phyloP scores from a whole-genome alignment of 2,329 filamentous ascomycete genomes.

The Ophiostoma sp. region DNA sequence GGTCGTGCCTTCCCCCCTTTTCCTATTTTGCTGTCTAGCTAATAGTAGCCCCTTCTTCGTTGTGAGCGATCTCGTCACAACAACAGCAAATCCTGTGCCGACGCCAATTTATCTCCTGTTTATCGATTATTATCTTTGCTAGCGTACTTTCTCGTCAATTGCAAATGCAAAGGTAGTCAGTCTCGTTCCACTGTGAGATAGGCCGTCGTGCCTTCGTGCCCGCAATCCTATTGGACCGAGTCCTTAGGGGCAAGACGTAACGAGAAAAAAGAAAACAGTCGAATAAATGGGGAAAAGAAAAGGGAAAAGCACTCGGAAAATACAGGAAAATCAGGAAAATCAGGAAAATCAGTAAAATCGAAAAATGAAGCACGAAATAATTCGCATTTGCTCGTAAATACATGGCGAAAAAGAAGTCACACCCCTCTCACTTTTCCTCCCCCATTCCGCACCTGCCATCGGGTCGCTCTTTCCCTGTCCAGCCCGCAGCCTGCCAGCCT shows the following conservation, averaged over 20 bases:
- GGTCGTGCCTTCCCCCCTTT: background rate
- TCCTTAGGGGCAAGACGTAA: slow-evolving; percentile 6
- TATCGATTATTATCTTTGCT: slow-evolving; percentile 3
- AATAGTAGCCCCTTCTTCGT: background rate
- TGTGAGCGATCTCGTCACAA: background rate
- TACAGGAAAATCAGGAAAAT: too few species aligned
- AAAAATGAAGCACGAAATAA: background rate
- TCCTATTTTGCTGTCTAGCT: background rate
- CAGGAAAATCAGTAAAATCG: too few species aligned
- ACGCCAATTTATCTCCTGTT: slow-evolving; percentile 2
- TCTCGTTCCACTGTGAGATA: slow-evolving; percentile 13
- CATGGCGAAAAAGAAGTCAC: background rate
- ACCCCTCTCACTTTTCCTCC: background rate
- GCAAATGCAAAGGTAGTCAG: slow-evolving; percentile 12
- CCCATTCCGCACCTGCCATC: background rate
- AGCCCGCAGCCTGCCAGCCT: background rate
- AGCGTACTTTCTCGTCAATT: background rate
- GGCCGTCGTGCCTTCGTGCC: background rate
- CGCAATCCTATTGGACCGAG: background rate
- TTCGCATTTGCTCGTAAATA: background rate
- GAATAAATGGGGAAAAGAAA: background rate
- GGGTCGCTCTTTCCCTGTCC: background rate
- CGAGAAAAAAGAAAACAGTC: slow-evolving; percentile 13
- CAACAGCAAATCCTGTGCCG: background rate
- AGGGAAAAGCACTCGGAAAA: too few species aligned